These are phyloP conservation scores for Penicillium verhagenii DNA, from an alignment of 495 filamentous ascomycete species.

Conservation along the genomic window DNA sequence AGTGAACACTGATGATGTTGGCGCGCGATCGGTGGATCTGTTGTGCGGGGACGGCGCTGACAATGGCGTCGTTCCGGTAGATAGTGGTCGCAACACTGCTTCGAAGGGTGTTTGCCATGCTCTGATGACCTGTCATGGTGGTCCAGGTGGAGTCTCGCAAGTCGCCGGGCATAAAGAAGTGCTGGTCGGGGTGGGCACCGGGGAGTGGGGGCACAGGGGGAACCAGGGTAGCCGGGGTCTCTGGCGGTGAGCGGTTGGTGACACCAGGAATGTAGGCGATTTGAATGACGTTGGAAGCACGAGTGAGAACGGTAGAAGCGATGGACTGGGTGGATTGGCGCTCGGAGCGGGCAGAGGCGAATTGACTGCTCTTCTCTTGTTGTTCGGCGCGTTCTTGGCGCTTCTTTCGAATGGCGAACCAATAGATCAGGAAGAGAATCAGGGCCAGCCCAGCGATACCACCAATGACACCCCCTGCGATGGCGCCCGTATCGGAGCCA, in stretches of 20 bases:
- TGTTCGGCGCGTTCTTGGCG: constrained; percentile 57
- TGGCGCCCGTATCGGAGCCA: constrained; percentile 70
- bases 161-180: constrained; percentile 92
- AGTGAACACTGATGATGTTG: constrained; percentile 83
- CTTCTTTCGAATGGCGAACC: constrained; percentile 79
- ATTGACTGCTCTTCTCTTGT: constrained; percentile 47
- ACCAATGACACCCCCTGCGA: constrained; percentile 81
- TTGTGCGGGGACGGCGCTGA: constrained; percentile 77
- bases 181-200: constrained; percentile 71
- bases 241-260: constrained; percentile 83
- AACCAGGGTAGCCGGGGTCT: constrained; percentile 77
- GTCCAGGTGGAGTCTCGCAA: constrained; percentile 84
- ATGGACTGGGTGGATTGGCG: constrained; percentile 86
- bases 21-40: constrained; percentile 83
- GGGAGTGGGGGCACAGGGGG: constrained; percentile 93
- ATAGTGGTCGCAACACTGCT: constrained; percentile 88
- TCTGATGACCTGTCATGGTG: constrained; percentile 62
- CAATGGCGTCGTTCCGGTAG: constrained; percentile 82
- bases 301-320: constrained; percentile 90
- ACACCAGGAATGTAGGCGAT: constrained; percentile 99
- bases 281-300: constrained; percentile 97
- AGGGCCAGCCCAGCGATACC: constrained; percentile 67
- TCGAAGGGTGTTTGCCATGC: constrained; percentile 60
- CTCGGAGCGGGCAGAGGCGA: constrained; percentile 69
- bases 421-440: constrained; percentile 78